Conservation (phyloP, 805 yeast species). For the Ogataea pini region DNA sequence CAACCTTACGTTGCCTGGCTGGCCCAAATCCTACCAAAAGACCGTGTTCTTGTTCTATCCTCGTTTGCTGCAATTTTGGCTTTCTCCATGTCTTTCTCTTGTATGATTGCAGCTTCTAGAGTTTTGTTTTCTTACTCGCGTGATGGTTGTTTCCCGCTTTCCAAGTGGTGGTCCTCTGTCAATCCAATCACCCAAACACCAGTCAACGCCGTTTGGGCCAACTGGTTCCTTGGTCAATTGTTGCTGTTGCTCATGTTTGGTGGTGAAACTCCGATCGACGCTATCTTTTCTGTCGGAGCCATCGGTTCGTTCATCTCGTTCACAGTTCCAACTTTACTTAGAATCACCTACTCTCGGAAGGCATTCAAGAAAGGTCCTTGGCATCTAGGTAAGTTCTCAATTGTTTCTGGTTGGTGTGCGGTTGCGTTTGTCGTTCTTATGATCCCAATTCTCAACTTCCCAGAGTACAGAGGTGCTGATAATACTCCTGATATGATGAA, state of each 20-base stretch:
- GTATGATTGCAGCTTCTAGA: constrained; percentile 64
- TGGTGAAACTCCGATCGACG: constrained; percentile 63
- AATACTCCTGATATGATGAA: constrained; percentile 47
- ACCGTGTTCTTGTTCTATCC: constrained; percentile 44
- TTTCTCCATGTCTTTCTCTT: constrained; percentile 50
- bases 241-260: constrained; percentile 60
- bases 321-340: constrained; percentile 58
- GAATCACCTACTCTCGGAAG: constrained; percentile 53
- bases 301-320: constrained; percentile 67
- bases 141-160: constrained; percentile 65
- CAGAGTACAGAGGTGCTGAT: constrained; percentile 42
- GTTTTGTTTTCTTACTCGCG: constrained; percentile 66
- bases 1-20: constrained; percentile 61
- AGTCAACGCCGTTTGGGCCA: constrained; percentile 60
- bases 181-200: constrained; percentile 58
- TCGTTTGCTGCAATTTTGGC: constrained; percentile 44
- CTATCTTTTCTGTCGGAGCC: constrained; percentile 72
- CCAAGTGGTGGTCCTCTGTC: constrained; percentile 51
- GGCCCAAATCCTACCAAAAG: constrained; percentile 45
- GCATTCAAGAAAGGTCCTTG: constrained; percentile 64
- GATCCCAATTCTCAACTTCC: constrained; percentile 63
- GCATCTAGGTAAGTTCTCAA: constrained; percentile 54
- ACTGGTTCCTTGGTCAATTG: constrained; percentile 54
- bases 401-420: constrained; percentile 47
- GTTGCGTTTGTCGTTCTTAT: constrained; percentile 51